These are phyloP conservation scores for Pyracantha coccinea DNA, from an alignment of 331 rosid species.

Conservation along the genomic window DNA sequence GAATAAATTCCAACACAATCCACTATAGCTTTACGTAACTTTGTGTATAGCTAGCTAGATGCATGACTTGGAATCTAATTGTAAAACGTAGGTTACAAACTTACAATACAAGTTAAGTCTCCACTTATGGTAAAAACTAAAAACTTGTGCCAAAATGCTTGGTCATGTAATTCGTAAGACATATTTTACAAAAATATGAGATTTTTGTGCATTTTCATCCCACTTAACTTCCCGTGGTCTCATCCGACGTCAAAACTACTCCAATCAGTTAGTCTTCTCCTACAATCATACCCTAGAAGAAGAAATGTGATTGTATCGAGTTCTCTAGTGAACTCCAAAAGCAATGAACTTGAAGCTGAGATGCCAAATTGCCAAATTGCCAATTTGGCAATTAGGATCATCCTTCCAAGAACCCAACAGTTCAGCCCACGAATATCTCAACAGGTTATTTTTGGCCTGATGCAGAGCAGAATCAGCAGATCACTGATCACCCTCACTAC, in stretches of 20 bases:
- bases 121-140: no score
- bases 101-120: not conserved
- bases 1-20: no score
- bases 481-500: constrained; percentile 2
- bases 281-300: not conserved
- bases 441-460: constrained; percentile 23
- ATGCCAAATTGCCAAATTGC: not conserved
- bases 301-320: not conserved
- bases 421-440: constrained; percentile 22
- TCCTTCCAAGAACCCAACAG: not conserved
- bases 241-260: no score
- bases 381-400: no score
- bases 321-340: not conserved
- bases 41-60: not conserved
- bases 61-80: not conserved
- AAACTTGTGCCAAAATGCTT: rapidly evolving
- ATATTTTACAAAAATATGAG: no score
- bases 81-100: not conserved
- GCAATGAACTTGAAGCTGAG: not conserved
- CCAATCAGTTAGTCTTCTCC: no score
- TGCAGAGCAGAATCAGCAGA: no score
- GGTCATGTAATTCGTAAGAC: no score
- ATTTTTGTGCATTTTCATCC: no score
- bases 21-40: no score
- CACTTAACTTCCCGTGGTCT: no score